Evolutionary conservation across 805 yeast species (phyloP).

Genomic region (Yamadazyma akitaensis): DNA sequence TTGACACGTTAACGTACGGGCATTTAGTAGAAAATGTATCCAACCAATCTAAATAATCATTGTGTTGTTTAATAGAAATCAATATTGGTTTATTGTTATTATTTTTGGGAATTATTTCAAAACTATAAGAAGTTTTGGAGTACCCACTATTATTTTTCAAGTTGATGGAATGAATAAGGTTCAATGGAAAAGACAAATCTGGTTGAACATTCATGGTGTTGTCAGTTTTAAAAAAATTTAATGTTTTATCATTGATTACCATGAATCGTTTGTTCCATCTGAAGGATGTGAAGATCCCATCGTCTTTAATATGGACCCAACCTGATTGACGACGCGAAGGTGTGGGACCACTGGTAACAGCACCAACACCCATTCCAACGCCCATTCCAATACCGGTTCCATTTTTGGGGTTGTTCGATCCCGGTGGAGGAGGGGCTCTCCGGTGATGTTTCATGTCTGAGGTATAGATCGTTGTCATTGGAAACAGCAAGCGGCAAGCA

Average conservation of each 20-base stretch:
- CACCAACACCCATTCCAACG: neutral
- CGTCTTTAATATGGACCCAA: conserved; percentile 91
- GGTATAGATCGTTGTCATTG: conserved; percentile 39
- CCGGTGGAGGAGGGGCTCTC: conserved; percentile 43
- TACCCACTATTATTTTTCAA: conserved; percentile 56
- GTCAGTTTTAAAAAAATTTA: conserved; percentile 75
- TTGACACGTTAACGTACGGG: conserved; percentile 46
- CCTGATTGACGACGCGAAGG: conserved; percentile 46
- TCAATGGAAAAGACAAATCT: conserved; percentile 38
- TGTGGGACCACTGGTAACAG: too few relatives aligned
- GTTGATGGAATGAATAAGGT: conserved; percentile 39
- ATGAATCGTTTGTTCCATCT: conserved; percentile 90
- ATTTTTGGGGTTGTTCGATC: neutral
- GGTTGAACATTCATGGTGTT: conserved; percentile 38
- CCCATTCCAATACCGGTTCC: neutral
- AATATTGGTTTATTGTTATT: conserved; percentile 57
- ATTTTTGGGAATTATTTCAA: conserved; percentile 66
- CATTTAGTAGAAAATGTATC: conserved; percentile 81
- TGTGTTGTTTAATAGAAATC: conserved; percentile 72
- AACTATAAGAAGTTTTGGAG: conserved; percentile 50
- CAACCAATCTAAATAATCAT: conserved; percentile 84
- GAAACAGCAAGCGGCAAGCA: neutral
- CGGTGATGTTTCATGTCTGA: conserved; percentile 41
- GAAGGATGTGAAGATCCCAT: conserved; percentile 76
- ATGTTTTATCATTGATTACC: conserved; percentile 68